These are phyloP conservation scores for Zychaea mexicana DNA, from an alignment of 371 early-diverging fungal genomes.

Conservation along the genomic window DNA sequence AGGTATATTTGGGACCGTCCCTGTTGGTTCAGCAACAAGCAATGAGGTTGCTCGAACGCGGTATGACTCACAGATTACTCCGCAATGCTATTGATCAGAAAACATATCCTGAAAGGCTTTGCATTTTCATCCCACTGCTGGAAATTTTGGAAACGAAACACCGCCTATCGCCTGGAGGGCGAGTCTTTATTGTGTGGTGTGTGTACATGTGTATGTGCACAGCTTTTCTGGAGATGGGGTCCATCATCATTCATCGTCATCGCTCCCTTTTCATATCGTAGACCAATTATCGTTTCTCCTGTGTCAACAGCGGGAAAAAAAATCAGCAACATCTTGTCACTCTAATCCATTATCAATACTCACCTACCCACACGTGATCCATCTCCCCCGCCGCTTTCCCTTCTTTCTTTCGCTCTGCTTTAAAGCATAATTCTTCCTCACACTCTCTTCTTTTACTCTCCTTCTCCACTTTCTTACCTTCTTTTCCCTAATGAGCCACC, in stretches of 20 bases:
- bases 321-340: neutral
- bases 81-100: neutral
- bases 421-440: neutral
- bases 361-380: neutral
- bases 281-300: neutral
- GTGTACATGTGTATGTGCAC: too few relatives aligned
- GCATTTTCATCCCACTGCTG: neutral
- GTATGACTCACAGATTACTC: neutral
- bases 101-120: neutral
- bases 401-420: neutral
- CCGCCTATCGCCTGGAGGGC: slow-evolving; percentile 1
- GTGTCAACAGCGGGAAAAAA: neutral
- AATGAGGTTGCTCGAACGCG: neutral
- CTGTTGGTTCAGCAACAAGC: neutral
- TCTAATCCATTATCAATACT: too few relatives aligned
- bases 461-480: slow-evolving; percentile 8
- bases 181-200: too few relatives aligned
- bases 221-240: neutral
- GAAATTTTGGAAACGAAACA: slow-evolving; percentile 2
- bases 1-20: neutral
- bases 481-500: slow-evolving; percentile 23
- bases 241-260: neutral
- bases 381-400: neutral
- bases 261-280: too few relatives aligned
- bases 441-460: neutral